These are phyloP conservation scores for Cylindrotheca fusiformis DNA, from an alignment of 108 stramenopile genomes.

Conservation along the genomic window DNA sequence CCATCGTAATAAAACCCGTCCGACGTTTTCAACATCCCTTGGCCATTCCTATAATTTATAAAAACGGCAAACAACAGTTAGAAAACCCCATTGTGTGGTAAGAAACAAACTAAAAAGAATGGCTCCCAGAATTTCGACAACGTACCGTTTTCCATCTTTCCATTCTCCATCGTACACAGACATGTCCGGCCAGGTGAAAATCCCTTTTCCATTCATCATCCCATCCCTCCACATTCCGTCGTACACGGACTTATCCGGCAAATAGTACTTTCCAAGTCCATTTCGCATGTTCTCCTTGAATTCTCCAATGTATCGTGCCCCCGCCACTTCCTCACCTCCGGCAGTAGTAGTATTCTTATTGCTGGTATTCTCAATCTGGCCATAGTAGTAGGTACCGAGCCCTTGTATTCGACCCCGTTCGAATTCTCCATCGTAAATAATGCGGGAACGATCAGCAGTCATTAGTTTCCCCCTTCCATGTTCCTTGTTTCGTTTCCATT, in stretches of 20 bases:
- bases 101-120: slow-evolving; percentile 13
- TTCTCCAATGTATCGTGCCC: slow-evolving; percentile 75
- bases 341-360: slow-evolving; percentile 3
- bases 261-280: slow-evolving; percentile 69
- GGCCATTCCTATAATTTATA: slow-evolving; percentile 49
- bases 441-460: slow-evolving; percentile 65
- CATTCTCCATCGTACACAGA: slow-evolving; percentile 80
- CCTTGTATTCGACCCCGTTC: slow-evolving; percentile 85
- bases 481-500: slow-evolving; percentile 84
- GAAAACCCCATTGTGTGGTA: not conserved
- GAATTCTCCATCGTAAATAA: slow-evolving; percentile 87
- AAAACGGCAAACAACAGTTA: not conserved
- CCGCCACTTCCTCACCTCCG: not conserved
- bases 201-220: slow-evolving; percentile 63
- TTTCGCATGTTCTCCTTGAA: slow-evolving; percentile 78
- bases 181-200: slow-evolving; percentile 76
- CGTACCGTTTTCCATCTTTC: slow-evolving; percentile 73
- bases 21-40: slow-evolving; percentile 63
- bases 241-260: slow-evolving; percentile 72
- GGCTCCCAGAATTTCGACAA: not conserved
- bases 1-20: slow-evolving; percentile 91
- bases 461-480: slow-evolving; percentile 80
- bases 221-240: slow-evolving; percentile 88
- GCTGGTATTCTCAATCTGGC: not conserved
- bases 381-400: slow-evolving; percentile 74